Percentiles rank a stretch among this genome's conserved stretches.
Conservation (phyloP, 106 monocot species). For the Allium cepa region DNA sequence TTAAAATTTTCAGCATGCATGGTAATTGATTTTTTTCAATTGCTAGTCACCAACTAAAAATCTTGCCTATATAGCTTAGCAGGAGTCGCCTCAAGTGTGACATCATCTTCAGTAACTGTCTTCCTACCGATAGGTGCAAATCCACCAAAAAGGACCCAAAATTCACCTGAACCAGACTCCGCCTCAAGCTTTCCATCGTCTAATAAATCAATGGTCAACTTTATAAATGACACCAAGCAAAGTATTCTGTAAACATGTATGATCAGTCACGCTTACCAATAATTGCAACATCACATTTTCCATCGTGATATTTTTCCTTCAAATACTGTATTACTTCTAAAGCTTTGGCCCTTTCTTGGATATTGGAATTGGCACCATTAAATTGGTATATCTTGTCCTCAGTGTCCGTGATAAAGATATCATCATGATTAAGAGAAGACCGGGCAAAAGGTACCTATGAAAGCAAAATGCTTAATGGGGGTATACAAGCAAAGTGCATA, state of each 20-base stretch:
- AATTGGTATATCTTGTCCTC: conserved; percentile 29
- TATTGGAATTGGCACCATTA: conserved; percentile 27
- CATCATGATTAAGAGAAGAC: conserved; percentile 30
- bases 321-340: conserved; percentile 37
- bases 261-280: conserved; percentile 17
- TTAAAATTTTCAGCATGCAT: not conserved
- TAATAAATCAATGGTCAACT: not conserved
- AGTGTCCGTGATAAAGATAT: conserved; percentile 24
- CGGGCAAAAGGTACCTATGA: conserved; percentile 30
- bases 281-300: conserved; percentile 44
- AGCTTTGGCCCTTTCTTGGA: conserved; percentile 29
- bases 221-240: too few relatives aligned
- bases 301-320: conserved; percentile 38
- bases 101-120: conserved; percentile 18
- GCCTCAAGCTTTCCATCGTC: conserved; percentile 43
- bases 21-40: not conserved
- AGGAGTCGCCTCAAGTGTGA: conserved; percentile 11
- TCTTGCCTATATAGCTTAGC: conserved; percentile 20
- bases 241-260: too few relatives aligned
- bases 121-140: conserved; percentile 32
- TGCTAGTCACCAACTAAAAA: not conserved
- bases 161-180: conserved; percentile 36
- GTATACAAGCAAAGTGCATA: too few relatives aligned
- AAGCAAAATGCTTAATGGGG: not conserved
- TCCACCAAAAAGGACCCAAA: conserved; percentile 30